These are phyloP conservation scores for Bacidia gigantensis DNA, from an alignment of 495 filamentous ascomycete species.

Conservation along the genomic window DNA sequence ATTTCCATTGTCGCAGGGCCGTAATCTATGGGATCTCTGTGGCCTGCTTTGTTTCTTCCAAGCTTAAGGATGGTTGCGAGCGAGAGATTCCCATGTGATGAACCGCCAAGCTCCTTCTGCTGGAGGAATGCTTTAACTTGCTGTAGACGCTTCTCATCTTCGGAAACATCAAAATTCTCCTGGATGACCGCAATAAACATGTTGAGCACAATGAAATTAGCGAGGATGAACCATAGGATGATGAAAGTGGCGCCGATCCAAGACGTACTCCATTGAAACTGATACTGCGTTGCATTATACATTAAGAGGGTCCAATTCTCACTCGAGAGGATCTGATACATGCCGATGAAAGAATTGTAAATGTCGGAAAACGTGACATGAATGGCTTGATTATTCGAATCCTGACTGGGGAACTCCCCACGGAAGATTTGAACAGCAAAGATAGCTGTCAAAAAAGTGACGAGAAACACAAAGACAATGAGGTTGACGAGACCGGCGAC, in stretches of 20 bases:
- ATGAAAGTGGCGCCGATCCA: constrained; percentile 94
- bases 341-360: constrained; percentile 90
- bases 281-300: constrained; percentile 64
- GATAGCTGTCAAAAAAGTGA: constrained; percentile 85
- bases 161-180: constrained; percentile 98
- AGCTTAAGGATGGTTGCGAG: constrained; percentile 79
- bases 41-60: constrained; percentile 46
- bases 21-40: constrained; percentile 75
- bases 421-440: constrained; percentile 91
- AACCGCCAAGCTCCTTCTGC: constrained; percentile 67
- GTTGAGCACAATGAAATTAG: constrained; percentile 93
- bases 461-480: constrained; percentile 89
- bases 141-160: constrained; percentile 93
- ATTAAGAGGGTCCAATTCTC: constrained; percentile 89
- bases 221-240: constrained; percentile 87
- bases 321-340: constrained; percentile 97
- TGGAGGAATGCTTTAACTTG: constrained; percentile 91
- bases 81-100: constrained; percentile 57
- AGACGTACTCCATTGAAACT: constrained; percentile 46
- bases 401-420: constrained; percentile 54
- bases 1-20: constrained; percentile 81
- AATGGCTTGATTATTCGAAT: constrained; percentile 42
- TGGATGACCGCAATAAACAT: constrained; percentile 99
- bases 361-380: constrained; percentile 73
- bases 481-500: constrained; percentile 85